These are phyloP conservation scores for Beauveria medogensis DNA, from an alignment of 2,329 filamentous ascomycete species.

Conservation along the genomic window DNA sequence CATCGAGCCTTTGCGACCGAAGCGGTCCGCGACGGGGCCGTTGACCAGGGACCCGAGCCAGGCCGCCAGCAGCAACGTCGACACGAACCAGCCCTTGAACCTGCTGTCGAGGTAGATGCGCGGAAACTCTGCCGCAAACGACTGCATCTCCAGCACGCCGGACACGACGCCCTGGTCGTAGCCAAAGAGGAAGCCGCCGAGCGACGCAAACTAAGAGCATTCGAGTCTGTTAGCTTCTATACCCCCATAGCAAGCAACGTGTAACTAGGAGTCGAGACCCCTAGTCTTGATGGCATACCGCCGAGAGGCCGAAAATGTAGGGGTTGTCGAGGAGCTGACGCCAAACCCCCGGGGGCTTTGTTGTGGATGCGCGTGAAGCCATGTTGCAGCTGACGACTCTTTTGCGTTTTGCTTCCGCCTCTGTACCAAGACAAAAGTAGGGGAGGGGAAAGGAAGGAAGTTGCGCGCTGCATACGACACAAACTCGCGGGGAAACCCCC, in stretches of 20 bases:
- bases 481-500: neutral
- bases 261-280: too few relatives aligned
- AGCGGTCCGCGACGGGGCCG: constrained; percentile 29
- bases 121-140: constrained; percentile 25
- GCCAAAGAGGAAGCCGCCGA: constrained; percentile 37
- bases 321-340: constrained; percentile 30
- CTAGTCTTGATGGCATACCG: constrained; percentile 21
- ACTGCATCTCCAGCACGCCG: constrained; percentile 38
- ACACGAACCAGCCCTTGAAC: constrained; percentile 46
- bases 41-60: constrained; percentile 41
- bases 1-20: constrained; percentile 28
- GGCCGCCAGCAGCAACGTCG: constrained; percentile 38
- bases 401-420: neutral
- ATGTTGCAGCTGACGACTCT: neutral
- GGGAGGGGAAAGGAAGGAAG: neutral
- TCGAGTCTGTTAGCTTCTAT: neutral
- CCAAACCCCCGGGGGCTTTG: constrained; percentile 15
- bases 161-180: constrained; percentile 43
- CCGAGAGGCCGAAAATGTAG: constrained; percentile 35
- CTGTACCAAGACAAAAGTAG: neutral
- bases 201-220: constrained; percentile 21
- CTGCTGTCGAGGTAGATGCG: constrained; percentile 33
- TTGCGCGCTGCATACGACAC: neutral
- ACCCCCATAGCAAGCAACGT: too few relatives aligned
- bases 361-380: neutral